Base-by-base conservation (phyloP, 225 moss, liverwort and hornwort genomes). In the Ulota crispa region DNA sequence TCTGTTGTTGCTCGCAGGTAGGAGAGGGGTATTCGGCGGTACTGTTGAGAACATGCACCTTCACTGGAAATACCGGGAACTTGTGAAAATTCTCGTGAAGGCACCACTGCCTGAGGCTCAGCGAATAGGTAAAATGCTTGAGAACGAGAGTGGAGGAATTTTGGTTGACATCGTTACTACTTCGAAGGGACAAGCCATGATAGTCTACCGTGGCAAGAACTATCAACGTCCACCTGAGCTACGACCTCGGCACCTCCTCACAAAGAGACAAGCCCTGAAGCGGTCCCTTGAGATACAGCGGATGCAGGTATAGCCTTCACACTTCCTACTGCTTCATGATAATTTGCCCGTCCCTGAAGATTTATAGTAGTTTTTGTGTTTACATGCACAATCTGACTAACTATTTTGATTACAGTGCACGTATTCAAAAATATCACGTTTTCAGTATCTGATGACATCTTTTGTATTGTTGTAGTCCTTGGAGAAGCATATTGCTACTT, bases 1-100 rank as follows among this genome's bases (percentile, higher is more conserved):
- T 41, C 31, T 70, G 30, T 8, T 80, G 36, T 8, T 80, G 18
- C 78, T 79, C 8, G 52, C 90, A 99, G 98, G 98, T 76, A 87
- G 99, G 83, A 86, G 99, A 89, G 99, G 99, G 88, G 85, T 99
- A 11, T 99, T 94, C 60, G 99, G 92, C 74, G 99, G 99, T 73
- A 93, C 93, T 43, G 92, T 99, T 37, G 99, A 99, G 86, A 96
- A 96, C 75, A 99, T 99, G 99, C 99, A 99, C 87, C 86, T 96
- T 68, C 99, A 99, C 83, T 99, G 99, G 99, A 99, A 99, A 83
- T 94, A 99, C 85, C 91, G 99, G 80, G 93, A 96, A 72, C 87
- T 99, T 50, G 92, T 99, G 42, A 96, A 99, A 82, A 87, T 99
- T 36, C 82, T 96, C 31, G 89, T 93, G 78, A 99, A 96, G 84